Evolutionary conservation across 345 rosid genomes (phyloP), one percentile per base, ranked within the genome.

Genomic region (Aurinia saxatilis): DNA sequence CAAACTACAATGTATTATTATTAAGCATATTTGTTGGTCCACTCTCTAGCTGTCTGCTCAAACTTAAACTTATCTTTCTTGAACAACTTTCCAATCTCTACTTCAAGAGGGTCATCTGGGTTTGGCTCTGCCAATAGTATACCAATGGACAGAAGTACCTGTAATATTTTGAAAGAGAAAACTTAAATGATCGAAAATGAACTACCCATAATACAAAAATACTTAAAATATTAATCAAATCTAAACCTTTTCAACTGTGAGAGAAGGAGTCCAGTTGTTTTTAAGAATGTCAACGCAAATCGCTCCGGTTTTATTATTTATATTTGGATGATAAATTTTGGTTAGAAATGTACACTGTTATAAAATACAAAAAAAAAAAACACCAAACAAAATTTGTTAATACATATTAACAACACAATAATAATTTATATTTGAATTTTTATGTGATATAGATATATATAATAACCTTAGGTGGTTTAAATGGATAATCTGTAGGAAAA

Each of bases 401-500:
- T 5, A n/a, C n/a, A n/a, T 48, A 10, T 8, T 36, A 36, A 17
- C 7, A 51, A 41, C n/a, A 58, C 0, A 7, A 2, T 5, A 1
- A 14, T 11, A 5, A 14, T 2, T 34, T 34, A 34, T 35, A n/a
- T 4, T 31, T 33, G 35, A n/a, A 36, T 13, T 34, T 13, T 19
- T 40, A 7, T n/a, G n/a, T n/a, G n/a, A 0, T 10, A n/a, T n/a
- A n/a, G n/a, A 4, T 30, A 44, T 19, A 15, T 38, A 10, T 6
- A 16, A 42, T 42, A 14, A 64, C 52, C 39, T 55, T 66, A 9
- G 70, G 63, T 31, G 70, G 46, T 36, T 35, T 36, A 33, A 45
- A 46, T 14, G 63, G 70, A 9, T 64, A 64, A 40, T 64, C 50
- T 2, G 5, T 10, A 19, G 55, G 63, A 31, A 65, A 55, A 1